Evolutionary conservation across 768 basidiomycete species (phyloP).

Genomic region (Asterophora lycoperdoides): DNA sequence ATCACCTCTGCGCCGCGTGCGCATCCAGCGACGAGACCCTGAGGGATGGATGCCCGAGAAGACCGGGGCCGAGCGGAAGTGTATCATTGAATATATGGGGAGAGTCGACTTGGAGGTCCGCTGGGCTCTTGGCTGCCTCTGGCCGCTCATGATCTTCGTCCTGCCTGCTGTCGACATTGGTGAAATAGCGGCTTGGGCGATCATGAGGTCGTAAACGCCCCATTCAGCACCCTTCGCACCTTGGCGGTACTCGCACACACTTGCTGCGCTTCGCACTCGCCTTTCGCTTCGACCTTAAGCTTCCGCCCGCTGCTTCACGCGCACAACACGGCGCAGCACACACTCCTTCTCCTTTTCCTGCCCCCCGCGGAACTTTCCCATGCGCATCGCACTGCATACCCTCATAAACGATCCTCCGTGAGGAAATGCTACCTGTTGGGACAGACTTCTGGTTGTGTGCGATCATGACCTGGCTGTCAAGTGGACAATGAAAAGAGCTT

Average conservation of each 20-base stretch:
- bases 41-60: constrained; percentile 52
- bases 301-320: not conserved
- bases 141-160: constrained; percentile 45
- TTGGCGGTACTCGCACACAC: not conserved
- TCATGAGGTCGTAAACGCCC: constrained; percentile 18
- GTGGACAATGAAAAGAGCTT: too few relatives aligned
- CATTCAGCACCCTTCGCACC: not conserved
- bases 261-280: not conserved
- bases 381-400: too few relatives aligned
- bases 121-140: constrained; percentile 55
- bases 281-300: not conserved
- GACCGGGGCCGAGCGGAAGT: constrained; percentile 45
- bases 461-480: too few relatives aligned
- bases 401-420: too few relatives aligned
- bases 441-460: too few relatives aligned
- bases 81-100: constrained; percentile 45
- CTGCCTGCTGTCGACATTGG: constrained; percentile 31
- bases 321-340: not conserved
- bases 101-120: constrained; percentile 46
- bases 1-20: constrained; percentile 48
- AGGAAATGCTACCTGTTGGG: too few relatives aligned
- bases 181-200: constrained; percentile 31
- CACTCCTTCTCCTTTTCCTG: not conserved
- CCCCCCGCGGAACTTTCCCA: too few relatives aligned
- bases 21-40: constrained; percentile 29